Conservation (phyloP, 257 asterid genomes). For the Solanum commersonii region DNA sequence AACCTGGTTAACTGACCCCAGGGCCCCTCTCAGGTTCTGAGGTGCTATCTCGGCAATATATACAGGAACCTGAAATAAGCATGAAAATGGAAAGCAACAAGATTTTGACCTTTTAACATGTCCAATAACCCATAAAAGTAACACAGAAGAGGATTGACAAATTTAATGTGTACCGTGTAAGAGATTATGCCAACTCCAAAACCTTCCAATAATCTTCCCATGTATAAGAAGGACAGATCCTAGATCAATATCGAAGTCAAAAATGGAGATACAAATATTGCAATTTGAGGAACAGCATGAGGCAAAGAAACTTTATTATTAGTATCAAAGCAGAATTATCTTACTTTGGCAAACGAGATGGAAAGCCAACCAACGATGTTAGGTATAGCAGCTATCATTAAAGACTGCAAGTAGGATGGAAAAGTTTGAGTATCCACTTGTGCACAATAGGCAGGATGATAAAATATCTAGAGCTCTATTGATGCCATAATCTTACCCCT, state of each 20-base stretch:
- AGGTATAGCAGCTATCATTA: conserved; percentile 88
- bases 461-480: neutral
- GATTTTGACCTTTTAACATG: neutral
- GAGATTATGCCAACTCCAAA: conserved; percentile 96
- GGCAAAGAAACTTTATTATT: neutral
- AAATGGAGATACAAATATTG: neutral
- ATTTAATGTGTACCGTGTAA: conserved; percentile 40
- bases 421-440: neutral
- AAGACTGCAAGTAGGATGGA: conserved; percentile 37
- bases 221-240: conserved; percentile 83
- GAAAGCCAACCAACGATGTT: conserved; percentile 95
- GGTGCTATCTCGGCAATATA: conserved; percentile 96
- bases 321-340: conserved; percentile 2
- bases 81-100: neutral
- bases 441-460: neutral
- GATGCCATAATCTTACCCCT: conserved; percentile 43
- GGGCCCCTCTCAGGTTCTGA: conserved; percentile 66
- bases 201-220: conserved; percentile 96
- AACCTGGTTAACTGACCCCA: conserved; percentile 95
- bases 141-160: neutral
- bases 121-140: neutral
- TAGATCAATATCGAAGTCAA: conserved; percentile 1
- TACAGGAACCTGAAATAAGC: conserved; percentile 63
- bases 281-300: neutral
- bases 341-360: conserved; percentile 76